phyloP scores from a whole-genome alignment of 306 rosid species.

The Vicia villosa region DNA sequence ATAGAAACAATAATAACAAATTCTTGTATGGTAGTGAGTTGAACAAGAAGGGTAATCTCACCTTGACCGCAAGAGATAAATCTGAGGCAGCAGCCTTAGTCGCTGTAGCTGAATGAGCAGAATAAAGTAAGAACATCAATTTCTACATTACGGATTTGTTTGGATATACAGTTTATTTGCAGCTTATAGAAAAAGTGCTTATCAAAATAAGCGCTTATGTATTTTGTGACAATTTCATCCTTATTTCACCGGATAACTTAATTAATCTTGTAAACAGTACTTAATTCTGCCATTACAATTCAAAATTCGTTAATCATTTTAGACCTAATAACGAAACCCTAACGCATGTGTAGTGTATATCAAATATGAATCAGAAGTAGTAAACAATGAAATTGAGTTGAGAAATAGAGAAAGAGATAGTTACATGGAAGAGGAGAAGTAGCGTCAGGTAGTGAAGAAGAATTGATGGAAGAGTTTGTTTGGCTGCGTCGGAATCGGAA shows the following conservation, averaged over 20 bases:
- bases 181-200: no score
- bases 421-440: background rate
- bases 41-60: slow-evolving; percentile 42
- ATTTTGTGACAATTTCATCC: background rate
- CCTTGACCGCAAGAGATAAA: slow-evolving; percentile 64
- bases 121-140: slow-evolving; percentile 2
- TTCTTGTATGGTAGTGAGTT: background rate
- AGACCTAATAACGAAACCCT: background rate
- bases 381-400: background rate
- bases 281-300: background rate
- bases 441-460: background rate
- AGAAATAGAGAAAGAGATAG: background rate
- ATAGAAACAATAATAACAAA: background rate
- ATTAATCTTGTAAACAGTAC: background rate
- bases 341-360: background rate
- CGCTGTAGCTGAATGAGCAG: slow-evolving; percentile 37
- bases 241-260: background rate
- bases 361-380: background rate
- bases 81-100: slow-evolving; percentile 46
- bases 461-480: background rate
- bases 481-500: background rate
- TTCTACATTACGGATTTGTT: background rate
- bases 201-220: background rate
- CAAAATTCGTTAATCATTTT: background rate
- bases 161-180: no score